phyloP scores from a whole-genome alignment of 2,329 filamentous ascomycete species.

The Trichoderma citrinoviride region DNA sequence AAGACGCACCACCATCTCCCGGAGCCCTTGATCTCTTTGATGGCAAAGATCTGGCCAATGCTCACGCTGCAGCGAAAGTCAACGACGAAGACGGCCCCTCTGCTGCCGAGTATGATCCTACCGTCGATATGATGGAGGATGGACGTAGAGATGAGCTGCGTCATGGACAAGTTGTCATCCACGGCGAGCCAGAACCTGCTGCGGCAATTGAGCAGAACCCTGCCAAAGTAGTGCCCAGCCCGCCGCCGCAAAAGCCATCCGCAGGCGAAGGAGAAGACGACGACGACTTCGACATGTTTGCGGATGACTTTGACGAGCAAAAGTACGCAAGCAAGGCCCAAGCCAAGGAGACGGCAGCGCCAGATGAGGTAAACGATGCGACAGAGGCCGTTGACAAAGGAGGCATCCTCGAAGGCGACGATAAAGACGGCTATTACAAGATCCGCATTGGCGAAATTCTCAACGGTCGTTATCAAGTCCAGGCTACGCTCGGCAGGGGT shows the following conservation, averaged over 20 bases:
- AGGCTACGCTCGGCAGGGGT: slow-evolving; percentile 82
- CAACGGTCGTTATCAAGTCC: slow-evolving; percentile 84
- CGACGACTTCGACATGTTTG: slow-evolving; percentile 84
- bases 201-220: slow-evolving; percentile 27
- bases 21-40: slow-evolving; percentile 61
- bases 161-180: slow-evolving; percentile 53
- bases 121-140: slow-evolving; percentile 83
- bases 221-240: slow-evolving; percentile 33
- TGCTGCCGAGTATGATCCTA: slow-evolving; percentile 92
- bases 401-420: slow-evolving; percentile 87
- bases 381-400: slow-evolving; percentile 61
- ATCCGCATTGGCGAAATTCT: slow-evolving; percentile 88
- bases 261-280: slow-evolving; percentile 55
- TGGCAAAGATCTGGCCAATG: slow-evolving; percentile 67
- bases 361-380: slow-evolving; percentile 45
- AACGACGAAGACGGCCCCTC: slow-evolving; percentile 70
- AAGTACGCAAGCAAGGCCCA: slow-evolving; percentile 57
- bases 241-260: slow-evolving; percentile 24
- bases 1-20: slow-evolving; percentile 54
- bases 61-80: slow-evolving; percentile 44
- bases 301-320: slow-evolving; percentile 70
- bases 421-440: slow-evolving; percentile 95
- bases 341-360: slow-evolving; percentile 34
- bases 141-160: slow-evolving; percentile 66
- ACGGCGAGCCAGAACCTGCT: slow-evolving; percentile 41